These are phyloP conservation scores for Trichoderma afroharzianum DNA, from an alignment of 2,329 filamentous ascomycete genomes.

Conservation along the genomic window DNA sequence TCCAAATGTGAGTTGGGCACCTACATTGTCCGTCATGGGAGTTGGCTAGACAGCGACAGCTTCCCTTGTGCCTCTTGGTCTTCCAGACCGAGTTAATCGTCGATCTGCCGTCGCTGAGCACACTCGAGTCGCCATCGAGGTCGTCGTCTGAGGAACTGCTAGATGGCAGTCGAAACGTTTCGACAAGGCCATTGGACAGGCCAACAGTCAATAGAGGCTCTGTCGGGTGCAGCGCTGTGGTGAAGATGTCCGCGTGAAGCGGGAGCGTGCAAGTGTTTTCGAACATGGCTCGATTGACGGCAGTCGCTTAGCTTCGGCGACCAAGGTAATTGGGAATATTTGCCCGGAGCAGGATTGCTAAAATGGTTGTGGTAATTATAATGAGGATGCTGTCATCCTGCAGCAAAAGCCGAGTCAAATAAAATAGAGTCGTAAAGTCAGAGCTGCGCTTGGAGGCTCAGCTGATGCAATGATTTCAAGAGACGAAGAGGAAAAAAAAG, in stretches of 20 bases:
- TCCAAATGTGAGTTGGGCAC: constrained; percentile 28
- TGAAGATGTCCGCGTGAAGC: constrained; percentile 80
- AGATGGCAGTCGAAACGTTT: constrained; percentile 71
- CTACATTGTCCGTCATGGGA: constrained; percentile 69
- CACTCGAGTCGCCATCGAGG: constrained; percentile 45
- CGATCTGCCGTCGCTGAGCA: constrained; percentile 60
- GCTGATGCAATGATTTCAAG: background rate
- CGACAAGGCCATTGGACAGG: constrained; percentile 78
- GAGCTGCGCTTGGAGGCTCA: background rate
- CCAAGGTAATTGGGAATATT: background rate
- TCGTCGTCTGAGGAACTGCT: constrained; percentile 50
- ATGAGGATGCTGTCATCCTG: background rate
- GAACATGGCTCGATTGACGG: constrained; percentile 57
- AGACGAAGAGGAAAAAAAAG: background rate
- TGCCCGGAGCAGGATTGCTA: background rate
- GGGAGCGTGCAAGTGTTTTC: constrained; percentile 90
- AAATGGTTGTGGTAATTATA: background rate
- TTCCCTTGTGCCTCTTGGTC: constrained; percentile 88
- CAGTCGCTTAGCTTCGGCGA: background rate
- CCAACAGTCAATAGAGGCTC: constrained; percentile 85
- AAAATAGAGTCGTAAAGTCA: background rate
- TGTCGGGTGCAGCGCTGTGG: constrained; percentile 79
- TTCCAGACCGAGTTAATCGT: constrained; percentile 81
- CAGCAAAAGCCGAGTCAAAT: background rate
- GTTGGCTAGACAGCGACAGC: constrained; percentile 79